Evolutionary conservation across 371 early-diverging fungal genomes (phyloP).

Genomic region (Coemansia sp.): DNA sequence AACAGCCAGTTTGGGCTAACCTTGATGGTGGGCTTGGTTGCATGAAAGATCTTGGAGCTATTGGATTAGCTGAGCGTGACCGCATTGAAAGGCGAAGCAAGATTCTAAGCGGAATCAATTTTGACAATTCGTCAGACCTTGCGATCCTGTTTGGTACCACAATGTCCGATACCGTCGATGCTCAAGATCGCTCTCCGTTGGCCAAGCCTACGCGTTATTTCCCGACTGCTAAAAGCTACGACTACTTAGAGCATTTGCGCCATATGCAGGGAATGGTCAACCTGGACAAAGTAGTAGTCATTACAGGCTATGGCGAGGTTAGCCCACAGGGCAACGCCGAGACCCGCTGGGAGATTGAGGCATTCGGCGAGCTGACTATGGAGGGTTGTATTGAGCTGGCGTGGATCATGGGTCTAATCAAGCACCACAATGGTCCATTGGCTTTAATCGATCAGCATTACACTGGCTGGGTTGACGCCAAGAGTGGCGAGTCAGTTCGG

Average conservation of each 20-base stretch:
- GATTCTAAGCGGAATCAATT: no score
- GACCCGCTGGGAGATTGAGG: slow-evolving; percentile 54
- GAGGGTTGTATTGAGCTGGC: slow-evolving; percentile 94
- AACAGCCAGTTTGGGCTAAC: slow-evolving; percentile 89
- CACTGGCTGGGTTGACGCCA: slow-evolving; percentile 81
- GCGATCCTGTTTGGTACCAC: no score
- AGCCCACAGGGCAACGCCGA: slow-evolving; percentile 90
- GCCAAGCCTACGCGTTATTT: neutral
- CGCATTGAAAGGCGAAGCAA: no score
- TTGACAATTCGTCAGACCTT: no score
- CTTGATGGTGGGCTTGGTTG: neutral
- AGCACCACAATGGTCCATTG: slow-evolving; percentile 80
- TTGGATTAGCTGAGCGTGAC: no score
- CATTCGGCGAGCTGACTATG: slow-evolving; percentile 49
- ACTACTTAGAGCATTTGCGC: slow-evolving; percentile 63
- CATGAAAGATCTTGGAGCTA: neutral
- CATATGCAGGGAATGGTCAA: slow-evolving; percentile 85
- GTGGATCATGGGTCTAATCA: slow-evolving; percentile 93
- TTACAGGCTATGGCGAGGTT: slow-evolving; percentile 92
- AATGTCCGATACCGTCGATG: no score
- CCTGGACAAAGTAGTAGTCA: slow-evolving; percentile 87
- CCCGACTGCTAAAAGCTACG: slow-evolving; percentile 54
- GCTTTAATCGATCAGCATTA: slow-evolving; percentile 20
- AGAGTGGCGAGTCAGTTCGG: slow-evolving; percentile 82
- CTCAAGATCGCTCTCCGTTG: no score